Base-by-base conservation (phyloP, 208 protist species). In the Perkinsela sp. region DNA sequence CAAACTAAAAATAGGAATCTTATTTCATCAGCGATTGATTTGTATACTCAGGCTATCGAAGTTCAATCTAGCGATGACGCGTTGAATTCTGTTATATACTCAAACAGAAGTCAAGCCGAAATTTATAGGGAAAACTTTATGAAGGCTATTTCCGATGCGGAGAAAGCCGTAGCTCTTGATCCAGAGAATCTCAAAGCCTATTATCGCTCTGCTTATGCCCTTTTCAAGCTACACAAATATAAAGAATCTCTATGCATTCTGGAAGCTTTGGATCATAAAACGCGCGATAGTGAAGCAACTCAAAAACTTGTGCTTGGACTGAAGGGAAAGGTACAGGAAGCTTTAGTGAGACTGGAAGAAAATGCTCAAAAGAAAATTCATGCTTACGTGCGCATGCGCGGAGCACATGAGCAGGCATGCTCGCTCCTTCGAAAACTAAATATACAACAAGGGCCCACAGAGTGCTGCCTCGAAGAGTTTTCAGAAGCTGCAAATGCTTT, bases 101-200 rank as follows among this genome's bases (percentile, higher is more conserved):
- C 83, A 0, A 91, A 91, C 72, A 76, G 85, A 48, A 86, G 81
- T 69, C 74, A 89, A 0, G 83, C 85, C 16, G 83, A 89, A 71
- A 87, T 79, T 69, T 86, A 89, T 67, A 87, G 88, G 68, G 80
- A 81, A 32, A 91, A 91, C 79, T 91, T 85, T 70, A 82, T 83
- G 29, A 80, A 89, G 74, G 82, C 80, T 2, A 71, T 91, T 1
- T 79, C 79, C 73, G 85, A 91, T 68, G 85, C 81, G 16, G 81
- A 89, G 81, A 72, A 80, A 0, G 74, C 83, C 32, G 83, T 91
- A 67, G 77, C 88, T 29, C 71, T 91, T 6, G 80, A 87, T 74
- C 83, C 79, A 1, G 66, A 82, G 32, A 89, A 88, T 77, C 71
- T 70, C 73, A 91, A 91, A 75, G 82, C 82, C 0, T 91, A 89